phyloP scores from a whole-genome alignment of 768 basidiomycete species.

The Xanthoconium purpureum region DNA sequence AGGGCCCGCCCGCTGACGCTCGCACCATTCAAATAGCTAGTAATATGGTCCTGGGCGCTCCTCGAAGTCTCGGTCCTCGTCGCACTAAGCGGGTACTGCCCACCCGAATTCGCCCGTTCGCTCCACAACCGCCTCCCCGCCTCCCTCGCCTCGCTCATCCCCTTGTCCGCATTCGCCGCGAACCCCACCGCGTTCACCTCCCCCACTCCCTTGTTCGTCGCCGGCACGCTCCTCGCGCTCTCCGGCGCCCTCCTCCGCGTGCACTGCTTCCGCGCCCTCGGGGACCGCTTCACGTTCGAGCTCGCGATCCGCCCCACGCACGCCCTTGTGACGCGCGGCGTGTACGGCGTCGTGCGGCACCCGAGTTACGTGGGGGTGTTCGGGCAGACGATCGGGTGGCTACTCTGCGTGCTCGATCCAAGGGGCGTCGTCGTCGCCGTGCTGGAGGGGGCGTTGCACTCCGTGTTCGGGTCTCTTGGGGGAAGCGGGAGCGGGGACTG shows the following conservation, averaged over 20 bases:
- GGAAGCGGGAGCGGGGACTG: neutral
- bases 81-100: neutral
- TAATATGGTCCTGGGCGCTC: slow-evolving; percentile 1
- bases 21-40: too few relatives aligned
- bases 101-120: neutral
- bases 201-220: slow-evolving; percentile 3
- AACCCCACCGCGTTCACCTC: slow-evolving; percentile 11
- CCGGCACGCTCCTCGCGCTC: slow-evolving; percentile 7
- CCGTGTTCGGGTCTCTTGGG: too few relatives aligned
- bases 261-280: slow-evolving; percentile 20
- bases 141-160: neutral
- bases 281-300: slow-evolving; percentile 27
- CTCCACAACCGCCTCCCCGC: neutral
- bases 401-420: slow-evolving; percentile 7
- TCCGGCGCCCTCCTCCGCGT: slow-evolving; percentile 13
- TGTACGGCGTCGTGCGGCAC: slow-evolving; percentile 30
- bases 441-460: neutral
- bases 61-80: slow-evolving; percentile 4
- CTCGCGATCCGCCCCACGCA: slow-evolving; percentile 20
- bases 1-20: too few relatives aligned
- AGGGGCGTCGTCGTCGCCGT: neutral
- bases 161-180: neutral
- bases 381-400: neutral
- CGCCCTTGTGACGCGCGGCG: slow-evolving; percentile 26
- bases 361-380: slow-evolving; percentile 24